Evolutionary conservation across 2,329 filamentous ascomycete species (phyloP), one percentile per base, ranked within the genome.

Genomic region (Arachnomyces sp.): DNA sequence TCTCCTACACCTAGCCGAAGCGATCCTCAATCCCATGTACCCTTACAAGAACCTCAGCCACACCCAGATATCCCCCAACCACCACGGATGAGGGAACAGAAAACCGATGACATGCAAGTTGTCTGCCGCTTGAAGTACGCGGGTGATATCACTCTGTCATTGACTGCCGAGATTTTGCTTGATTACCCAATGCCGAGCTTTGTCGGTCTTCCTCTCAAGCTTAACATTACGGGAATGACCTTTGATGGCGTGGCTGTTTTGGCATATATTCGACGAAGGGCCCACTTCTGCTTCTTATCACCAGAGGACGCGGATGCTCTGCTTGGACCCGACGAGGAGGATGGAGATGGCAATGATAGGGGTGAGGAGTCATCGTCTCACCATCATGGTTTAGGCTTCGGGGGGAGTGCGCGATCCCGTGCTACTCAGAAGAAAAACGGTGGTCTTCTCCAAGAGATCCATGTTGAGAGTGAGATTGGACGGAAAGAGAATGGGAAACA

Each of bases 111-210:
- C 56, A 73, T 95, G 39, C 92, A 98, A 61, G 84, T 94, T 36
- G 84, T 96, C 4, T 90, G 93, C 55, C 82, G 89, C 49, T 89
- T 94, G 44, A 81, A 80, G 41, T 98, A 98, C 63, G 77, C 82
- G 2, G 92, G 92, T 25, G 84, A 95, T 56, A 75, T 98, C 43
- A 81, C 81, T 49, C 75, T 98, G 42, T 86, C 88, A 45, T 72
- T 98, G 36, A 96, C 92, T 16, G 89, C 92, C 1, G 89, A 96
- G 64, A 94, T 98, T 31, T 71, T 96, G 25, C 79, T 98, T 28
- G 92, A 98, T 64, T 98, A 98, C 60, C 92, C 92, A 1, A 96
- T 96, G 86, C 89, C 89, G 31, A 94, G 86, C 67, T 98, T 98
- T 56, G 90, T 96, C 2, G 88, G 89, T 9, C 90, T 98, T 45